Evolutionary conservation across 768 basidiomycete genomes (phyloP).

Genomic region (Lepiota subincarnata): DNA sequence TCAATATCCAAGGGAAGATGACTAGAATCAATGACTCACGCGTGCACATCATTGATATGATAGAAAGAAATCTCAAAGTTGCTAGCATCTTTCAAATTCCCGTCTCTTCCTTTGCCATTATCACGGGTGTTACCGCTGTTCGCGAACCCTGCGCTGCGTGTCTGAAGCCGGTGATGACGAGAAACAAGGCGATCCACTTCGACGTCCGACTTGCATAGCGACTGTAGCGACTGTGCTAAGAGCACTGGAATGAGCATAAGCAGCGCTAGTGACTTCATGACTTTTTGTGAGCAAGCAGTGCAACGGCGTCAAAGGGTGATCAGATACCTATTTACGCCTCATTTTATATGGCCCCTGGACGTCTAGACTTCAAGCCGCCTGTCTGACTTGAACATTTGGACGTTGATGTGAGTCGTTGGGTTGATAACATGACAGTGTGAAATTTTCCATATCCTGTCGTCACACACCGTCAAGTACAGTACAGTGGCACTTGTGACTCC

Average conservation of each 20-base stretch:
- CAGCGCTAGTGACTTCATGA: constrained; percentile 1
- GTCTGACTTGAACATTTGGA: too few relatives aligned
- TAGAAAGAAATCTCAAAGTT: constrained; percentile 29
- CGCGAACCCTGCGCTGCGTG: constrained; percentile 20
- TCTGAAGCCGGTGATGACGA: constrained; percentile 16
- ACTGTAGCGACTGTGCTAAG: not conserved
- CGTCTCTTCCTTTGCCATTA: constrained; percentile 17
- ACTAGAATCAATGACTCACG: constrained; percentile 17
- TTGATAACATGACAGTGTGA: too few relatives aligned
- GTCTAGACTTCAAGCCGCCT: too few relatives aligned
- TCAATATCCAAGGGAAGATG: not conserved
- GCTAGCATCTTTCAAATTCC: constrained; percentile 15
- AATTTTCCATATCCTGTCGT: too few relatives aligned
- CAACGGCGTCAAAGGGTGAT: too few relatives aligned
- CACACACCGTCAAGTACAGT: too few relatives aligned
- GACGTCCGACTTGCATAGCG: not conserved
- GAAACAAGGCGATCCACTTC: constrained; percentile 23
- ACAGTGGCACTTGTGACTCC: too few relatives aligned
- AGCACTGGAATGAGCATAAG: not conserved
- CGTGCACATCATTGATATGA: constrained; percentile 43
- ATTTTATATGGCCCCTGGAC: not conserved
- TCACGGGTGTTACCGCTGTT: constrained; percentile 13
- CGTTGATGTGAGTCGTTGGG: too few relatives aligned
- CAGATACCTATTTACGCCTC: not conserved
- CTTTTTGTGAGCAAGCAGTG: not conserved